These are phyloP conservation scores for Ajuga reptans DNA, from an alignment of 305 asterid genomes.

Conservation along the genomic window DNA sequence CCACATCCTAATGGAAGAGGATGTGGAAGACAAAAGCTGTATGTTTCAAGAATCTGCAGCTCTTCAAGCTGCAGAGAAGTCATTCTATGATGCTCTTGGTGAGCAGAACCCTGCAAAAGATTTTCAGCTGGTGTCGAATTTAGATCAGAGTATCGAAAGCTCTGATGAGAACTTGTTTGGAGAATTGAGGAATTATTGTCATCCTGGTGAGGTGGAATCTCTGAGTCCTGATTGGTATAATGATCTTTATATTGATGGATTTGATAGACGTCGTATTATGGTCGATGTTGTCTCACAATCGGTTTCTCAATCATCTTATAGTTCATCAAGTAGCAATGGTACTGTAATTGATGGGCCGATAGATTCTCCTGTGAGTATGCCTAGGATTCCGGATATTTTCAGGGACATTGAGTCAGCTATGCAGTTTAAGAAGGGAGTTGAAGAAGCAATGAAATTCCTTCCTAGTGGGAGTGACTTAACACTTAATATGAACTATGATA, in stretches of 20 bases:
- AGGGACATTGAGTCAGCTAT: slow-evolving; percentile 42
- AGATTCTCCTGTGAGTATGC: slow-evolving; percentile 51
- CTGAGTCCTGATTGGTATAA: slow-evolving; percentile 39
- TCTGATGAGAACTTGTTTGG: slow-evolving; percentile 23
- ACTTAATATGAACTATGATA: slow-evolving; percentile 24
- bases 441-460: slow-evolving; percentile 73
- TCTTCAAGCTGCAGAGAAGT: slow-evolving; percentile 73
- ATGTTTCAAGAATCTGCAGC: slow-evolving; percentile 77
- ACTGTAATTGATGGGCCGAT: slow-evolving; percentile 35
- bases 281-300: slow-evolving; percentile 26
- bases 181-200: slow-evolving; percentile 12
- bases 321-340: slow-evolving; percentile 42
- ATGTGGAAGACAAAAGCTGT: slow-evolving; percentile 60
- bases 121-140: slow-evolving; percentile 27
- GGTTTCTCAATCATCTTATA: slow-evolving; percentile 35
- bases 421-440: slow-evolving; percentile 62
- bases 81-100: slow-evolving; percentile 61
- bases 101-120: slow-evolving; percentile 33
- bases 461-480: slow-evolving; percentile 36
- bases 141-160: slow-evolving; percentile 18
- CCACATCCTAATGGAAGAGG: slow-evolving; percentile 80
- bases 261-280: slow-evolving; percentile 7
- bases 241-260: slow-evolving; percentile 18
- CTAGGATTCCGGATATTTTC: slow-evolving; percentile 39
- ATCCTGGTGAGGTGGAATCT: slow-evolving; percentile 14